Base-by-base conservation (phyloP, 2,329 filamentous ascomycete species). In the Ophiostoma himal-ulmi region DNA sequence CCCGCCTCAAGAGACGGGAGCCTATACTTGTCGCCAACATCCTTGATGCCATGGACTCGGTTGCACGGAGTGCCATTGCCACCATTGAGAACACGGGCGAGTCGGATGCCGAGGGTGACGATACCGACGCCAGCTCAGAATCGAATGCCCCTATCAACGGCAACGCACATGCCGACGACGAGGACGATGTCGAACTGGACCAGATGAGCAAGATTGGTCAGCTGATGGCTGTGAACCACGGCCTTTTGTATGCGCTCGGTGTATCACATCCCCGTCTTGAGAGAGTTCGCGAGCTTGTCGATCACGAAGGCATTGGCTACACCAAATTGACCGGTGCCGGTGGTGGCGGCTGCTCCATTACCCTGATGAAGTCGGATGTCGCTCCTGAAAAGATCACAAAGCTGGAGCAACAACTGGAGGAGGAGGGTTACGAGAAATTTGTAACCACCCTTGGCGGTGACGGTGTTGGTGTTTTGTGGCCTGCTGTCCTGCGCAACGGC, bases 301-400 rank as follows among this genome's bases (percentile, higher is more conserved):
- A 99, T 75, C 89, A 95, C 75, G 87, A 93, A 70, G 91, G 90
- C 57, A 91, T 97, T 70, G 95, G 95, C 39, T 99, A 94, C 94
- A 97, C 95, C 14, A 99, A 99, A 79, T 85, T 99, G 71, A 99
- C 95, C 0, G 95, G 95, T 44, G 95, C 95, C 1, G 95, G 95
- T 30, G 96, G 95, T 14, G 96, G 95, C 70, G 95, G 95, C 2
- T 98, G 96, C 79, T 94, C 94, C 3, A 98, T 99, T 75, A 96
- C 94, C 0, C 83, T 99, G 4, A 83, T 99, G 67, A 91, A 90
- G 74, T 91, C 92, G 0, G 87, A 86, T 39, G 82, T 86, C 1
- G 77, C 86, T 7, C 75, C 78, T 20, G 82, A 86, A 72, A 86
- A 86, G 75, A 80, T 96, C 37, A 79, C 82, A 34, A 81, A 83